phyloP scores from a whole-genome alignment of 768 basidiomycete genomes.

The Calocera cornea region DNA sequence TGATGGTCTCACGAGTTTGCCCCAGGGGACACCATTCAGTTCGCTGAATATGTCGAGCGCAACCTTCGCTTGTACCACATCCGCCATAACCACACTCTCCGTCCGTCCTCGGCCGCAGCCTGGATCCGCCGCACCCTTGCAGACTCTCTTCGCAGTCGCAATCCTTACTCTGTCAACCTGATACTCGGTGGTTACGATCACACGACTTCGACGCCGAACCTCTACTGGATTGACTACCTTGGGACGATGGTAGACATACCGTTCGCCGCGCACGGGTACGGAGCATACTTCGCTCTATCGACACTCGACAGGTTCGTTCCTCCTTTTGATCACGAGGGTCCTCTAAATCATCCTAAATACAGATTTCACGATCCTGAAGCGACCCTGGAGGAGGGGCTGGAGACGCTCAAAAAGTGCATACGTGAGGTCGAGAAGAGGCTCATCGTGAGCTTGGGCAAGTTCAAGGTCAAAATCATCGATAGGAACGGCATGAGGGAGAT shows the following conservation, averaged over 20 bases:
- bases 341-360: background rate
- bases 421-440: constrained; percentile 75
- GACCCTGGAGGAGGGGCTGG: constrained; percentile 71
- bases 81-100: constrained; percentile 78
- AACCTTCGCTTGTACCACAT: constrained; percentile 95
- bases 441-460: constrained; percentile 63
- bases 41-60: constrained; percentile 90
- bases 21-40: constrained; percentile 87
- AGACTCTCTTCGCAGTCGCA: constrained; percentile 72
- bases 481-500: constrained; percentile 78
- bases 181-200: constrained; percentile 88
- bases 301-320: constrained; percentile 71
- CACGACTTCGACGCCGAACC: constrained; percentile 44
- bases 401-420: constrained; percentile 71
- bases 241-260: constrained; percentile 82
- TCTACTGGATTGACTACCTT: constrained; percentile 95
- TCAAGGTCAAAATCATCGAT: constrained; percentile 85
- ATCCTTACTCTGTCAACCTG: constrained; percentile 83
- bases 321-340: background rate
- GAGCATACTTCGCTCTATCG: constrained; percentile 80
- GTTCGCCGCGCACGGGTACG: constrained; percentile 92
- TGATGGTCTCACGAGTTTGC: background rate
- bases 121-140: constrained; percentile 91
- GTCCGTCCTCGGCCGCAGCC: constrained; percentile 79
- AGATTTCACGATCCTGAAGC: constrained; percentile 90